phyloP scores from a whole-genome alignment of 1,139 yeast genomes.

The Geotrichum aggregatum region DNA sequence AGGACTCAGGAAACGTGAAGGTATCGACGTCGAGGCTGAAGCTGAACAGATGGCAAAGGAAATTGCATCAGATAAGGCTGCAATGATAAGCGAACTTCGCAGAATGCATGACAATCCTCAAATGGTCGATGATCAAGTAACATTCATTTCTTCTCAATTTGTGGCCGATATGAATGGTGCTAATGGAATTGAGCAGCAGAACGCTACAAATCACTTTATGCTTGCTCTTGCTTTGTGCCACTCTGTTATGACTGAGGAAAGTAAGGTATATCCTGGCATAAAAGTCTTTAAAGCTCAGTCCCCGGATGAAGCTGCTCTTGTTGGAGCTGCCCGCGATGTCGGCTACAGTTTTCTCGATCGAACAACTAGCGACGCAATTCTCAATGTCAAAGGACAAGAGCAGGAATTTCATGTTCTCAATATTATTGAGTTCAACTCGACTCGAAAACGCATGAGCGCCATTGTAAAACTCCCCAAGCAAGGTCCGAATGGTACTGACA shows the following conservation, averaged over 20 bases:
- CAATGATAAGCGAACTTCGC: conserved; percentile 57
- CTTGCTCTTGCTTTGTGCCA: conserved; percentile 85
- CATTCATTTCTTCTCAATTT: conserved; percentile 73
- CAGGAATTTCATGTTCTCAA: conserved; percentile 71
- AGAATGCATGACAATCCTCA: conserved; percentile 53
- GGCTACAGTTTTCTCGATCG: conserved; percentile 79
- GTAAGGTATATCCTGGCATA: conserved; percentile 47
- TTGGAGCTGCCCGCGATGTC: conserved; percentile 84
- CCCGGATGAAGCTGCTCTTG: conserved; percentile 98
- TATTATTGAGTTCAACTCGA: conserved; percentile 93
- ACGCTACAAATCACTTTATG: conserved; percentile 61
- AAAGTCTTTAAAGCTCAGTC: conserved; percentile 83
- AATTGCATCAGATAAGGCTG: conserved; percentile 56
- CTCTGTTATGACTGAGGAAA: conserved; percentile 72
- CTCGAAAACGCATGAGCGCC: conserved; percentile 97
- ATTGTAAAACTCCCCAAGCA: conserved; percentile 71
- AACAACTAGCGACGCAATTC: conserved; percentile 61
- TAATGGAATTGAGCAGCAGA: conserved; percentile 51
- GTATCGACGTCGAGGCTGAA: conserved; percentile 72
- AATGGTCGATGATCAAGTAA: conserved; percentile 57
- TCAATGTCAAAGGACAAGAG: conserved; percentile 70
- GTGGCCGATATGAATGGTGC: conserved; percentile 42
- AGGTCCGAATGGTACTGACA: conserved; percentile 54
- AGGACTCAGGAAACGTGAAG: conserved; percentile 82
- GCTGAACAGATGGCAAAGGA: conserved; percentile 48